Base-by-base conservation (phyloP, 345 rosid genomes). In the Camelina laxa region DNA sequence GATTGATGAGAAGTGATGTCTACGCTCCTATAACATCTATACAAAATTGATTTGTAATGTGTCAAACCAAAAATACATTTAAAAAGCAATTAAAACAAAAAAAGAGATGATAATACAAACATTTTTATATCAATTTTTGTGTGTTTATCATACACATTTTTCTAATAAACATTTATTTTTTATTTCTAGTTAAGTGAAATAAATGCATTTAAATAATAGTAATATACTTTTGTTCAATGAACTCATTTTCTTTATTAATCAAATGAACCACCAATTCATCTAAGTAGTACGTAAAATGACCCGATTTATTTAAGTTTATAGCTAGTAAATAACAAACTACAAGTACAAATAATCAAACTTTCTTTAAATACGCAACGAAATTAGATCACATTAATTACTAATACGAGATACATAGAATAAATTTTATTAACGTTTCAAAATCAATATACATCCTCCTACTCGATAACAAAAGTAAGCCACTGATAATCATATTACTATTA, bases 11-110 rank as follows among this genome's bases (percentile, higher is more conserved):
- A 61, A 24, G 36, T 76, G 71, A 63, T 36, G n/a, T 62, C 19
- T 14, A 76, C 80, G 75, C 65, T 44, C 70, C 60, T 21, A 5
- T 15, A 16, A 33, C n/a, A 33, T 41, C 4, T 66, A 15, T 45
- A 16, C 9, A 17, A 35, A 35, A 14, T 22, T 73, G 38, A 27
- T 27, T 0, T 56, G 45, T 14, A n/a, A n/a, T 14, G 44, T 56
- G 54, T 16, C 17, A 13, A 53, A 12, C 15, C 14, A 21, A 3
- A 14, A 41, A 41, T 41, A 5, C 4, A 30, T 2, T 5, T 60
- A 10, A 20, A 10, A 8, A 51, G 20, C 9, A 36, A 51, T 35
- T 19, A 45, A 65, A 48, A 49, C 13, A 10, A 38, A 9, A 9
- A 8, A 65, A 33, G 17, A 35, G 48, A 35, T 27, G 13, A 51